Evolutionary conservation across 208 protist genomes (phyloP).

Genomic region (Trichomonas vaginalis): DNA sequence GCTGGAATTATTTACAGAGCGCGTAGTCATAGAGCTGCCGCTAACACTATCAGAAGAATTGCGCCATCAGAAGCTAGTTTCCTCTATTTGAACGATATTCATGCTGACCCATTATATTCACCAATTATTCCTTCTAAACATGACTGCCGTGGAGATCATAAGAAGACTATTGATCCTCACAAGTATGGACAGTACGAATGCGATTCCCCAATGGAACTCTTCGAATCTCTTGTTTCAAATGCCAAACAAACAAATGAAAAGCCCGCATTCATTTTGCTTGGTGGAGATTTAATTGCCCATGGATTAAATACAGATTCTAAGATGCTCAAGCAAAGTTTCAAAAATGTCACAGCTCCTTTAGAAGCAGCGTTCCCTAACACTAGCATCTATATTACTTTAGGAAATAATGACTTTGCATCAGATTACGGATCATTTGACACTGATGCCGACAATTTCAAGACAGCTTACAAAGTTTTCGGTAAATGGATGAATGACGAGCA

Average conservation of each 20-base stretch:
- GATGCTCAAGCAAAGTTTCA: not conserved
- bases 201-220: not conserved
- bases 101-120: not conserved
- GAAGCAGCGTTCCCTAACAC: not conserved
- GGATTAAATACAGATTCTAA: not conserved
- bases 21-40: too few species aligned
- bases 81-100: not conserved
- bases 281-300: not conserved
- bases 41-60: too few species aligned
- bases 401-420: not conserved
- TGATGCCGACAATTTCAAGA: not conserved
- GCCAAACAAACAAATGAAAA: not conserved
- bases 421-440: not conserved
- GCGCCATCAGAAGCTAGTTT: too few species aligned
- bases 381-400: not conserved
- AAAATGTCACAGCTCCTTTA: not conserved
- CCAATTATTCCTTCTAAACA: not conserved
- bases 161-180: not conserved
- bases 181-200: not conserved
- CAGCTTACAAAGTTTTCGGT: not conserved
- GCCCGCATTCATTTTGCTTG: not conserved
- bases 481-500: not conserved
- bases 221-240: not conserved
- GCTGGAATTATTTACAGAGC: too few species aligned
- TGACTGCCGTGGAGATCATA: not conserved